Base-by-base conservation (phyloP, 192 early-diverging fungal genomes). In the Thamnidium elegans region DNA sequence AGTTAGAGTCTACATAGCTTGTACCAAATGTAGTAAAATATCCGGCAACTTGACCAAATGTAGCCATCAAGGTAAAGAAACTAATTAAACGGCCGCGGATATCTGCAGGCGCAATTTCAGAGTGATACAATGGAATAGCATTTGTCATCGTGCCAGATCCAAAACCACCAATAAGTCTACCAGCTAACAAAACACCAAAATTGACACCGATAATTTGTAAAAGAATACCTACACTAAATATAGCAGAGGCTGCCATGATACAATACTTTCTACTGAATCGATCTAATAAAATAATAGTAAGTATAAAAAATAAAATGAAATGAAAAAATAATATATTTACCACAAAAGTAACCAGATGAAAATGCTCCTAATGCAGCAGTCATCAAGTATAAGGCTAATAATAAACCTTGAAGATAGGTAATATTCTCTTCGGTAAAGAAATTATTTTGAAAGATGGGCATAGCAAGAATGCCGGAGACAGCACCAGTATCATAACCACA, bases 41-140 rank as follows among this genome's bases (percentile, higher is more conserved):
- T 32, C 84, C 83, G 9, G 87, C 78, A 31, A 85, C 73, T 54
- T 83, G 84, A 26, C 89, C 95, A 81, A 93, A 87, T 50, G 92
- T 93, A 67, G 94, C 92, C 67, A 92, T 89, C 68, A 91, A 84
- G 62, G 94, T 94, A 68, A 92, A 89, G 20, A 95, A 78, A 43
- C 89, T 86, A 46, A 92, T 87, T 14, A 95, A 81, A 10, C 90
- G 87, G 30, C 94, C 94, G 68, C 94, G 91, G 61, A 94, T 91
- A 17, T 86, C 87, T 2, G 93, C 84, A 14, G 91, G 86, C 58
- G 93, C 93, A 32, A 90, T 73, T 50, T 73, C 71, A 10, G 71
- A 73, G 31, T 70, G 68, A 54, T 71, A 76, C 17, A 76, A 43
- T 3, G 74, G 74, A 14, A 76, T 65, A 0, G 70, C 62, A 55